Conservation (phyloP, 1,284 basidiomycete species). For the Ceratobasidium sp. region DNA sequence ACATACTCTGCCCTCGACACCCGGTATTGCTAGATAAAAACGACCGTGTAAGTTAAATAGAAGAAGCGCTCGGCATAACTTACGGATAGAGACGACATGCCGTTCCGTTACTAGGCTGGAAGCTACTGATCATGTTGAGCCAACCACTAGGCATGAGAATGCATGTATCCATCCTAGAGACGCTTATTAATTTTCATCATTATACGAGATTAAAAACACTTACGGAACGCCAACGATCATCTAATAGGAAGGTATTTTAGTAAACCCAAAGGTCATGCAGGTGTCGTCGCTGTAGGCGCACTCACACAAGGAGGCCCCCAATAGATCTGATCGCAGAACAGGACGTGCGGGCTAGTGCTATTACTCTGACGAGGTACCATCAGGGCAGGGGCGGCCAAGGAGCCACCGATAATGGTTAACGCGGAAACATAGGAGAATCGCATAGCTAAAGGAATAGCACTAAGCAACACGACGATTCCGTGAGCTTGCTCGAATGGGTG, state of each 20-base stretch:
- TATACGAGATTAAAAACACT: background rate
- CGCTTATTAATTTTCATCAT: background rate
- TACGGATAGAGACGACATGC: slow-evolving; percentile 5
- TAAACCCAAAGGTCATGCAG: background rate
- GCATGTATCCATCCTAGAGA: background rate
- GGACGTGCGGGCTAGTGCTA: background rate
- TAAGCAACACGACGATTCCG: background rate
- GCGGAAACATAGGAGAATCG: background rate
- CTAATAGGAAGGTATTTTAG: background rate
- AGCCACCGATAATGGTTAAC: background rate
- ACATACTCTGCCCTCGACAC: slow-evolving; percentile 6
- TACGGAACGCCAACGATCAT: slow-evolving; percentile 4
- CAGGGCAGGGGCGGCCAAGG: slow-evolving; percentile 2
- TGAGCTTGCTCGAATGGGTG: background rate
- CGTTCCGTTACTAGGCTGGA: slow-evolving; percentile 5
- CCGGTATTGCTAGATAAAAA: background rate
- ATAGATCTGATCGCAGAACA: slow-evolving; percentile 8
- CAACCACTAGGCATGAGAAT: background rate
- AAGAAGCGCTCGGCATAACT: background rate
- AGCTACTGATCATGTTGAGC: slow-evolving; percentile 5
- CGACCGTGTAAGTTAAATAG: background rate
- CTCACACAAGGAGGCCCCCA: slow-evolving; percentile 13
- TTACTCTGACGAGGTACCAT: slow-evolving; percentile 11
- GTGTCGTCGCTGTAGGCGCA: background rate
- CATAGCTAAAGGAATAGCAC: background rate